Percentiles rank a stretch among this genome's conserved stretches.
Conservation (phyloP, 805 yeast species). For the Lachancea quebecensis region DNA sequence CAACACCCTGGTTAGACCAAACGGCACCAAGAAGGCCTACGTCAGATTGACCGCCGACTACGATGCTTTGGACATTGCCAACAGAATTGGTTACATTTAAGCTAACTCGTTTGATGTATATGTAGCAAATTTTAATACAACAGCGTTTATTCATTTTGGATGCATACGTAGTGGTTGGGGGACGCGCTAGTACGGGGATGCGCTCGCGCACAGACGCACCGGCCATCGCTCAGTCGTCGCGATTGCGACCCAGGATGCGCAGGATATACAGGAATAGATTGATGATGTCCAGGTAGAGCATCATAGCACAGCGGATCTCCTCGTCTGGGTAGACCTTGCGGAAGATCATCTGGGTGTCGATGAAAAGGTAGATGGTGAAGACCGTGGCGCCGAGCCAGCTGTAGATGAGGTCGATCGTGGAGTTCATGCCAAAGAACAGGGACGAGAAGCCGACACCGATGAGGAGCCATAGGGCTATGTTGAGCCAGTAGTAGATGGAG, state of each 20-base stretch:
- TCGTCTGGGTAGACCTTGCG: conserved; percentile 74
- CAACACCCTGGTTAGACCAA: conserved; percentile 97
- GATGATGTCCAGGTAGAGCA: conserved; percentile 73
- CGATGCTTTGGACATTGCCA: conserved; percentile 99
- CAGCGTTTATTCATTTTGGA: conserved; percentile 5
- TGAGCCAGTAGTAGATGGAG: conserved; percentile 33
- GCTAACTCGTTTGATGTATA: conserved; percentile 18
- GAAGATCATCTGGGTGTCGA: conserved; percentile 78
- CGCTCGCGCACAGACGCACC: too few relatives aligned
- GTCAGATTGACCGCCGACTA: conserved; percentile 97
- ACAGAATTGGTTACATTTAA: conserved; percentile 99
- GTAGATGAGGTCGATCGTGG: conserved; percentile 58
- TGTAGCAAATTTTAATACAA: conserved; percentile 9
- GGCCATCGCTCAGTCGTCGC: conserved; percentile 12
- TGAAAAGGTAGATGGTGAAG: conserved; percentile 63
- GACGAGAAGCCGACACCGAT: conserved; percentile 62
- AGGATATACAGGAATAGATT: conserved; percentile 74
- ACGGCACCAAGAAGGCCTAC: conserved; percentile 99
- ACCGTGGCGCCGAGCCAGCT: conserved; percentile 68
- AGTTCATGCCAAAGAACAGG: conserved; percentile 54
- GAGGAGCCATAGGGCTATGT: conserved; percentile 55
- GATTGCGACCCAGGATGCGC: conserved; percentile 44
- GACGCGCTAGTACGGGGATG: too few relatives aligned
- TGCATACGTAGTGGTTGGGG: not conserved
- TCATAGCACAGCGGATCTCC: conserved; percentile 73